A percentile compares a stretch with the other conserved stretches of the same genome.
phyloP scores from a whole-genome alignment of 768 basidiomycete species.

The Trametes meyenii region DNA sequence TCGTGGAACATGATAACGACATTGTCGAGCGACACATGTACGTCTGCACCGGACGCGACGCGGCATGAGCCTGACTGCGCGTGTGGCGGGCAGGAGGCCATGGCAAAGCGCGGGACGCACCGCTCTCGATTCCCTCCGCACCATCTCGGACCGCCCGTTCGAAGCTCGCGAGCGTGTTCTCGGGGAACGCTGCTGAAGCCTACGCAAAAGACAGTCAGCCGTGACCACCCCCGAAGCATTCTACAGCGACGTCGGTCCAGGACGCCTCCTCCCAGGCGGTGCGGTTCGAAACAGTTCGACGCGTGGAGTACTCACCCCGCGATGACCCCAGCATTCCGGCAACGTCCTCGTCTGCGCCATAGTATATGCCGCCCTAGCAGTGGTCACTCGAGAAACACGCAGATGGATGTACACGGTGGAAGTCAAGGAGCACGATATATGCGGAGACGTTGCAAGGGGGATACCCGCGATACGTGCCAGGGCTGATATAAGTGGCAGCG shows the following conservation, averaged over 20 bases:
- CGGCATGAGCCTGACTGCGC: neutral
- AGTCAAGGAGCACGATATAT: neutral
- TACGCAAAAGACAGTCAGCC: slow-evolving; percentile 31
- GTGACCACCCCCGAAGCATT: neutral
- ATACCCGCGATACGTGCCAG: neutral
- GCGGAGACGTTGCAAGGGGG: neutral
- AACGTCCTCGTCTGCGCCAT: slow-evolving; percentile 8
- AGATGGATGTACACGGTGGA: neutral
- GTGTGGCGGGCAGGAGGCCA: too few relatives aligned
- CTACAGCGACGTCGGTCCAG: neutral
- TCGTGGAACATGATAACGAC: slow-evolving; percentile 96
- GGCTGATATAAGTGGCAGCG: neutral
- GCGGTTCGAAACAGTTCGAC: too few relatives aligned
- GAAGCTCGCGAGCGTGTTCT: slow-evolving; percentile 93
- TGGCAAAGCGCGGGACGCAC: too few relatives aligned
- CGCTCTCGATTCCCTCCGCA: slow-evolving; percentile 92
- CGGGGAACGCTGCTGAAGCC: slow-evolving; percentile 84
- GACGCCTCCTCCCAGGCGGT: neutral
- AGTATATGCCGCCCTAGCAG: neutral
- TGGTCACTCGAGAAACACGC: neutral
- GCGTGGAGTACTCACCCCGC: slow-evolving; percentile 33
- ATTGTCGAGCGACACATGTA: slow-evolving; percentile 86
- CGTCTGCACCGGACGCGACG: slow-evolving; percentile 59
- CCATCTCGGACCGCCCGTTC: slow-evolving; percentile 90
- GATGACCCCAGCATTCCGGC: slow-evolving; percentile 32